Evolutionary conservation across 345 rosid genomes (phyloP).

Genomic region (Eucalyptus cloeziana): DNA sequence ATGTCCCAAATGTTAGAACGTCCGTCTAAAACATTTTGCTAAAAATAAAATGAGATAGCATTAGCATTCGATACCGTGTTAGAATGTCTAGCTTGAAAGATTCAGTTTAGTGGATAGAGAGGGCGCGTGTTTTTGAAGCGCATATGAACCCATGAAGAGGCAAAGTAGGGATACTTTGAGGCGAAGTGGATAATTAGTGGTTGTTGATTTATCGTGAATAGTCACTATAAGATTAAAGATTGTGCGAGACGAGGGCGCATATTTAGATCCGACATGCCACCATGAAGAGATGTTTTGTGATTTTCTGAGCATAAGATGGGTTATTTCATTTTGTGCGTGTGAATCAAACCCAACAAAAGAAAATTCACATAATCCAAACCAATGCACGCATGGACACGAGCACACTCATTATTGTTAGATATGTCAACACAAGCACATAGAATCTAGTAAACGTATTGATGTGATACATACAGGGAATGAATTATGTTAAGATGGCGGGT

Average conservation of each 20-base stretch:
- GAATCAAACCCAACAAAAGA: background rate
- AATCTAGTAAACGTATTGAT: background rate
- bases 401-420: background rate
- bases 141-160: background rate
- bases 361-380: fast-evolving
- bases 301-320: background rate
- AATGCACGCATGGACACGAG: background rate
- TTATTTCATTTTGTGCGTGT: fast-evolving
- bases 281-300: background rate
- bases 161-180: fast-evolving
- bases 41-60: background rate
- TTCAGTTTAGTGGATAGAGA: fast-evolving
- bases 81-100: too few relatives aligned
- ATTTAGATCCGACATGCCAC: fast-evolving
- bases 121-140: fast-evolving
- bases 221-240: background rate
- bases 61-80: fast-evolving
- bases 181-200: fast-evolving
- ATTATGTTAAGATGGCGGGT: background rate
- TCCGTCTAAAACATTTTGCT: background rate
- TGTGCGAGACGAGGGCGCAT: background rate
- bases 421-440: background rate
- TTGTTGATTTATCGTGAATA: background rate
- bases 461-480: fast-evolving
- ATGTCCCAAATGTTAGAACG: background rate